Base-by-base conservation (phyloP, 1,284 basidiomycete genomes). In the Fomitopsis palustris region DNA sequence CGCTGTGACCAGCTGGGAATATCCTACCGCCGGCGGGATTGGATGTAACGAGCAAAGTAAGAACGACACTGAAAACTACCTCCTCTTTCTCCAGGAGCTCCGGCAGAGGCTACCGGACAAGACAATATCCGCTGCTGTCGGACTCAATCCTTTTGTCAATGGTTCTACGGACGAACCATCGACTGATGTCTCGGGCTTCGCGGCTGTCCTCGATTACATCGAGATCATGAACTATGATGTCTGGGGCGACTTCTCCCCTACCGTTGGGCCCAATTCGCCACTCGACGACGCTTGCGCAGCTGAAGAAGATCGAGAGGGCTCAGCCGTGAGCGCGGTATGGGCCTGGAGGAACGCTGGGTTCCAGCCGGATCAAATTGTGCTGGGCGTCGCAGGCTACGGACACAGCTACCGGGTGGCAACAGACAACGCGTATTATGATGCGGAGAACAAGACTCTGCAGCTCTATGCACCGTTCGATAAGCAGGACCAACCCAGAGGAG, bases 141-240 rank as follows among this genome's bases (percentile, higher is more conserved):
- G 83, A 41, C 74, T 86, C 58, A 77, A 72, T 57, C 83, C 88
- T 0, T 92, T 86, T 70, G 67, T 70, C 12, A 37, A 37, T 37
- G 84, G 78, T 23, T 47, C 76, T 0, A 69, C 80, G 61, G 35
- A 14, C 35, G 8, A 37, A 37, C 35, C 35, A 37, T 37, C 35
- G 35, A 37, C 35, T 14, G 77, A 90, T 67, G 84, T 90, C 6
- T 80, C 80, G 8, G 81, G 39, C 0, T 88, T 86, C 66, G 85
- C 83, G 5, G 68, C 75, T 29, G 77, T 83, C 6, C 75, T 91
- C 43, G 87, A 90, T 73, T 87, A 82, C 75, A 79, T 92, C 64
- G 72, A 83, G 43, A 75, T 91, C 71, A 91, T 91, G 89, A 81
- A 86, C 75, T 91, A 89, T 68, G 88, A 91, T 65, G 71, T 88